Evolutionary conservation across 495 filamentous ascomycete species (phyloP), one percentile per base, ranked within the genome.

Genomic region (Talaromyces ruber): DNA sequence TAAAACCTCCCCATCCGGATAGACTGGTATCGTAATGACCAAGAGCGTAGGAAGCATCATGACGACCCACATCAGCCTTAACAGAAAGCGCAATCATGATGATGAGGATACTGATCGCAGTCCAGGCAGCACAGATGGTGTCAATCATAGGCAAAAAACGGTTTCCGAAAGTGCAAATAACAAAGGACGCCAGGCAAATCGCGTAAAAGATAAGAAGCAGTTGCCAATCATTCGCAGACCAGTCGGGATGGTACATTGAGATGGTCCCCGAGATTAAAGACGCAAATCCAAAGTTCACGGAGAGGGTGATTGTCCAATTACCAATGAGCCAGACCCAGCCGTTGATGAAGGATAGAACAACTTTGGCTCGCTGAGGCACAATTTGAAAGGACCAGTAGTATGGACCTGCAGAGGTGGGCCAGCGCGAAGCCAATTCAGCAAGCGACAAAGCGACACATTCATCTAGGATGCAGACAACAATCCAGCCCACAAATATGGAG

Each of bases 261-360:
- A 87, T 80, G 0, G 83, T 79, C 21, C 74, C 77, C 5, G 85
- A 76, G 32, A 87, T 75, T 45, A 88, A 61, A 26, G 85, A 84
- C 0, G 78, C 84, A 32, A 85, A 83, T 7, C 84, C 86, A 62
- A 89, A 89, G 64, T 88, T 86, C 30, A 88, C 85, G 6, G 85
- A 81, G 45, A 88, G 74, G 0, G 85, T 89, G 59, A 88, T 88
- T 29, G 85, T 88, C 71, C 86, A 86, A 66, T 88, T 88, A 26
- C 86, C 86, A 24, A 88, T 81, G 7, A 86, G 76, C 67, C 84
- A 88, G 22, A 84, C 71, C 86, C 87, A 89, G 58, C 83, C 86
- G 63, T 80, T 87, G 60, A 87, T 81, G 74, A 87, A 89, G 12
- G 84, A 85, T 3, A 84, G 68, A 7, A 84, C 68, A 2, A 70